Evolutionary conservation across 805 yeast genomes (phyloP).

Genomic region (Yarrowia phangngaensis): DNA sequence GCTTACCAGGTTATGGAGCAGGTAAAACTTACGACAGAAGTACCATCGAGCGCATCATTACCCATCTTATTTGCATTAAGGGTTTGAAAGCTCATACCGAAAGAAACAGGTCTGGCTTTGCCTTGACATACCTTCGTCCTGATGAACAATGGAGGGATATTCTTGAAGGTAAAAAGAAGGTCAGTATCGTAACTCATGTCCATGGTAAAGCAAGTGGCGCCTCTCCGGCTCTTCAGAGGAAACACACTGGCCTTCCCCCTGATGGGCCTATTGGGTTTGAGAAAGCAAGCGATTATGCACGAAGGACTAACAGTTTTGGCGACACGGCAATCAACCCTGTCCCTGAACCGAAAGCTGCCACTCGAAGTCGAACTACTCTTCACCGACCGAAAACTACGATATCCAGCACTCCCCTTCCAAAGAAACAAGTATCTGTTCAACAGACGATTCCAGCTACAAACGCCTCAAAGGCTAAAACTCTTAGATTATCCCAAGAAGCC

Average conservation of each 20-base stretch:
- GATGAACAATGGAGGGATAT: slow-evolving; percentile 57
- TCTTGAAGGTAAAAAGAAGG: slow-evolving; percentile 39
- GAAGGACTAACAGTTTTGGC: slow-evolving; percentile 8
- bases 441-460: not conserved
- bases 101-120: slow-evolving; percentile 70
- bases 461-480: not conserved
- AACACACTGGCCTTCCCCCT: not conserved
- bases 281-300: not conserved
- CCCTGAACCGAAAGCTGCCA: slow-evolving; percentile 4
- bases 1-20: slow-evolving; percentile 59
- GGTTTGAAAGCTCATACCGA: slow-evolving; percentile 67
- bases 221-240: no score
- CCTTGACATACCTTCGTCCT: slow-evolving; percentile 64
- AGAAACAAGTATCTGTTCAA: no score
- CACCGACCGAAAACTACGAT: no score
- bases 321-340: not conserved
- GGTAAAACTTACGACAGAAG: slow-evolving; percentile 63
- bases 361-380: slow-evolving; percentile 10
- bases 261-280: slow-evolving; percentile 7
- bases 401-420: no score
- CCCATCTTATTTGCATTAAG: slow-evolving; percentile 64
- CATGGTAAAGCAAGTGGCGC: not conserved
- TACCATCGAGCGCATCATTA: slow-evolving; percentile 77
- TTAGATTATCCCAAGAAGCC: no score
- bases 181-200: slow-evolving; percentile 30